Base-by-base conservation (phyloP, 2,329 filamentous ascomycete species). In the Neophaeococcomyces mojaviensis region DNA sequence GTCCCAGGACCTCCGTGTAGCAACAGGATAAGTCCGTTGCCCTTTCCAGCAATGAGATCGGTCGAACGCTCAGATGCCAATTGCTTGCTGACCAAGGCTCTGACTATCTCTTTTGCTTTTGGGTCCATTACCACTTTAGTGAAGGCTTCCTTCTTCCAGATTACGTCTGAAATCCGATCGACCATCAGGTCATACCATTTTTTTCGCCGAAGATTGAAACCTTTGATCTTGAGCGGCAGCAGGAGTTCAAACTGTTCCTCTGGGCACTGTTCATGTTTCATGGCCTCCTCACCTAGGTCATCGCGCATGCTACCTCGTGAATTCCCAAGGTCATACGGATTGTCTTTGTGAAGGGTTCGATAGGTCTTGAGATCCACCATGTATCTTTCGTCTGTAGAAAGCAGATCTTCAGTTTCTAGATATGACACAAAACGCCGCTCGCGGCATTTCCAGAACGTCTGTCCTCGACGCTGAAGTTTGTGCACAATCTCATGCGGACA, bases 1-100 rank as follows among this genome's bases (percentile, higher is more conserved):
- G 87, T 90, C n/a, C 88, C 88, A 0, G 88, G 88, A 3, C 86
- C 85, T 2, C 88, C 87, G 55, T 94, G 87, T 0, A 95, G 76
- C 1, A 94, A 84, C 32, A 78, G 74, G 32, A 94, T 87, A 13
- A 94, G 78, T 0, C 88, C 88, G 58, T 86, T 88, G 49, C 88
- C 88, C 63, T 94, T 94, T 58, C 87, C 88, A 59, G 83, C 78
- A 43, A 86, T 85, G 24, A 86, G 79, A 60, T 86, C 88, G 64
- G 94, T 86, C 52, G 94, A 88, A 41, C 83, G 89, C 58, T 86
- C 78, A 1, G 85, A 79, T 0, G 83, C 82, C 46, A 90, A 81
- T 63, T 94, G 87, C 0, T 82, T 86, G 52, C 87, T 82, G 1
- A 94, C 88, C 1, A 94, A 75, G 1, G 88, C 87, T 50, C 82